A percentile compares a stretch with the other conserved stretches of the same genome.
Conservation (phyloP, 2,329 filamentous ascomycete genomes). For the Fusarium piperis region DNA sequence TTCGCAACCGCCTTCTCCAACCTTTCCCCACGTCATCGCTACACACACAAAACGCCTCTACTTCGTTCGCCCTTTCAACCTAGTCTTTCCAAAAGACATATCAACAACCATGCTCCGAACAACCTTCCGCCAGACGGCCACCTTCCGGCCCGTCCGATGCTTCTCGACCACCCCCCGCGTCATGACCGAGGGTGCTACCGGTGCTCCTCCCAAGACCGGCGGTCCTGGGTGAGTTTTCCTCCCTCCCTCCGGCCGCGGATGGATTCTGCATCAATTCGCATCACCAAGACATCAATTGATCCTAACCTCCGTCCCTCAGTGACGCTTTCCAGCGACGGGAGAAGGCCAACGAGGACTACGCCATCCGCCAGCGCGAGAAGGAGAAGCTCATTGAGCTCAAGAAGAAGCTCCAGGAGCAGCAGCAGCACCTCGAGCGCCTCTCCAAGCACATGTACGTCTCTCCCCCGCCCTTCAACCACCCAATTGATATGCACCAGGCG, state of each 20-base stretch:
- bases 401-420: conserved; percentile 79
- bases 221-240: conserved; percentile 62
- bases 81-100: conserved; percentile 11
- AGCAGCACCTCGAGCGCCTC: conserved; percentile 84
- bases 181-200: conserved; percentile 78
- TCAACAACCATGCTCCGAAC: conserved; percentile 72
- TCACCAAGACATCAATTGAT: not conserved
- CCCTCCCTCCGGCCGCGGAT: not conserved
- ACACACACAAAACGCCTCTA: conserved; percentile 29
- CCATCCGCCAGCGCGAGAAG: conserved; percentile 87
- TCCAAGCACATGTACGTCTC: conserved; percentile 85
- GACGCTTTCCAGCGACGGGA: conserved; percentile 95
- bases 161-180: conserved; percentile 71
- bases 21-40: conserved; percentile 41
- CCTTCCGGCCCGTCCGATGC: conserved; percentile 64
- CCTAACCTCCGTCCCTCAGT: conserved; percentile 55
- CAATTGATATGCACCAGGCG: conserved; percentile 2
- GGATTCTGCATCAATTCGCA: conserved; percentile 16
- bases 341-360: conserved; percentile 83
- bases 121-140: conserved; percentile 64
- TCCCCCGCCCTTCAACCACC: conserved; percentile 3
- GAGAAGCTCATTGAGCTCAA: conserved; percentile 86
- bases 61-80: conserved; percentile 10
- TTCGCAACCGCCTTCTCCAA: conserved; percentile 13
- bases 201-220: conserved; percentile 64